Evolutionary conservation across 352 stramenopile genomes (phyloP).

Genomic region (Phytophthora tubulina): DNA sequence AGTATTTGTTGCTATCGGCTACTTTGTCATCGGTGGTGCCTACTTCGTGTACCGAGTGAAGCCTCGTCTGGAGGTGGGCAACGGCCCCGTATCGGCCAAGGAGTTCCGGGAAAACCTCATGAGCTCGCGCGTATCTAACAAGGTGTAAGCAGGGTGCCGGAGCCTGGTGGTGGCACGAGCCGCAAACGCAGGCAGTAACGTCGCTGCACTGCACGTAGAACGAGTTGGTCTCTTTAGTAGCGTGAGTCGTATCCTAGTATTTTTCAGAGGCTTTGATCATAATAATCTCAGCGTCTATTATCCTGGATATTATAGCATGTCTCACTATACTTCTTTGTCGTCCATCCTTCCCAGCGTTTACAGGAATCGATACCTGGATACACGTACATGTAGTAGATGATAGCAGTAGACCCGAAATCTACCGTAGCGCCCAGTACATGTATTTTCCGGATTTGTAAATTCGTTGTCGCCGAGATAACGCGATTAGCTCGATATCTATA

Average conservation of each 20-base stretch:
- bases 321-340: not conserved
- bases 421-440: too few relatives aligned
- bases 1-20: constrained; percentile 49
- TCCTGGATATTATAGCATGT: not conserved
- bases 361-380: too few relatives aligned
- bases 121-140: constrained; percentile 37
- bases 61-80: constrained; percentile 36
- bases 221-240: constrained; percentile 6
- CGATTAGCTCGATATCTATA: too few relatives aligned
- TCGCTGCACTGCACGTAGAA: constrained; percentile 21
- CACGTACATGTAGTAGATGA: too few relatives aligned
- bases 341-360: not conserved
- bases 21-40: constrained; percentile 51
- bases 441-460: too few relatives aligned
- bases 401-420: too few relatives aligned
- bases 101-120: constrained; percentile 55
- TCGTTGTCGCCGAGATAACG: too few relatives aligned
- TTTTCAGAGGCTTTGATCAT: constrained; percentile 15
- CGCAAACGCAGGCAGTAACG: constrained; percentile 7
- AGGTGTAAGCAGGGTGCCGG: constrained; percentile 26
- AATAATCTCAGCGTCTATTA: constrained; percentile 11
- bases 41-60: constrained; percentile 53
- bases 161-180: not conserved
- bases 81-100: constrained; percentile 39
- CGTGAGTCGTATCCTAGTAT: constrained; percentile 18